phyloP scores from a whole-genome alignment of 768 basidiomycete species.

The Pleurotus ostreatus region DNA sequence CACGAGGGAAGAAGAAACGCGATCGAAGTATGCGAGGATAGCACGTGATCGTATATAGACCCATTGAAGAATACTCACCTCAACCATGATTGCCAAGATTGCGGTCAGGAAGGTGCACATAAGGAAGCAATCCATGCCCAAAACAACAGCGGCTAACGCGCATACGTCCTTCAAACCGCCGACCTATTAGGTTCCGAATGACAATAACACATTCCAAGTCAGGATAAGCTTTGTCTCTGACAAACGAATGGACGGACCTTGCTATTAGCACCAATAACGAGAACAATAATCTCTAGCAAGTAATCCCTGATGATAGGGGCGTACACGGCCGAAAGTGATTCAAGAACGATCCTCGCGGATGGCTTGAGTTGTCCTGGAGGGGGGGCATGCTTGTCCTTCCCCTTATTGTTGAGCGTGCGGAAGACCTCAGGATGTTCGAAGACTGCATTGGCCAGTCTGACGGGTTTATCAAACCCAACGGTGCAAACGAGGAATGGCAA shows the following conservation, averaged over 20 bases:
- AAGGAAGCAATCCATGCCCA: slow-evolving; percentile 83
- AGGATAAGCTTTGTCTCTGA: not conserved
- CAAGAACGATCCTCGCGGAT: slow-evolving; percentile 79
- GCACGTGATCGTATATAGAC: slow-evolving; percentile 1
- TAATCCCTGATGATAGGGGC: slow-evolving; percentile 89
- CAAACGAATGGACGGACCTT: slow-evolving; percentile 34
- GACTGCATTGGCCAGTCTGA: slow-evolving; percentile 85
- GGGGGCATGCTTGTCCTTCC: slow-evolving; percentile 20
- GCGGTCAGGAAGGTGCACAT: slow-evolving; percentile 89
- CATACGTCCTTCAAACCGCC: slow-evolving; percentile 93
- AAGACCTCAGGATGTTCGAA: slow-evolving; percentile 74
- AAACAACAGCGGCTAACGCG: slow-evolving; percentile 85
- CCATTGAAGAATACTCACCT: slow-evolving; percentile 45
- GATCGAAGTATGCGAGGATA: slow-evolving; percentile 6
- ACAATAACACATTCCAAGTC: not conserved
- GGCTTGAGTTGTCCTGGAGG: slow-evolving; percentile 54
- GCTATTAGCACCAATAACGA: slow-evolving; percentile 81
- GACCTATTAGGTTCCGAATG: slow-evolving; percentile 22
- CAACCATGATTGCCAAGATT: slow-evolving; percentile 92
- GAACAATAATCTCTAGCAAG: slow-evolving; percentile 85
- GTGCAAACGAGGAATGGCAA: slow-evolving; percentile 97
- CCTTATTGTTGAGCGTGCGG: slow-evolving; percentile 29
- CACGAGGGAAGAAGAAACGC: slow-evolving; percentile 7
- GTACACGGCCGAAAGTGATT: slow-evolving; percentile 77
- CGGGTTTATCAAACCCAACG: slow-evolving; percentile 96